phyloP scores from a whole-genome alignment of 805 yeast species.

The Yarrowia sp. region DNA sequence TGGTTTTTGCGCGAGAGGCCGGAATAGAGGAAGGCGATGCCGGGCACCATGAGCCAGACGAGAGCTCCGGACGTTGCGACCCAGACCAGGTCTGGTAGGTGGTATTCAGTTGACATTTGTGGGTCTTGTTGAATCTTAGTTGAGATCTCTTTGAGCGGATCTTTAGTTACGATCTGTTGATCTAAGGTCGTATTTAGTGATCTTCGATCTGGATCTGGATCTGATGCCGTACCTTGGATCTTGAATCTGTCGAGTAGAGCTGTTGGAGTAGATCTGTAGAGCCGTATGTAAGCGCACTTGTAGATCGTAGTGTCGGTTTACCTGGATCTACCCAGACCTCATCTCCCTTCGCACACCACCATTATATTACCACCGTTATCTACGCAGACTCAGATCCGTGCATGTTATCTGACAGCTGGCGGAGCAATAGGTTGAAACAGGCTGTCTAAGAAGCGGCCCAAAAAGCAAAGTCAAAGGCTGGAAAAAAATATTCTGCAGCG shows the following conservation, averaged over 20 bases:
- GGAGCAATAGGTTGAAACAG: background rate
- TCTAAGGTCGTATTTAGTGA: too few relatives aligned
- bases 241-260: too few relatives aligned
- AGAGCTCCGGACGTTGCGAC: constrained; percentile 42
- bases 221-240: too few relatives aligned
- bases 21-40: constrained; percentile 87
- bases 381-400: background rate
- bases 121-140: too few relatives aligned
- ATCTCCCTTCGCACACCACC: too few relatives aligned
- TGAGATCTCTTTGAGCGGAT: too few relatives aligned
- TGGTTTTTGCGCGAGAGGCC: constrained; percentile 96
- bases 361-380: background rate
- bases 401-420: constrained; percentile 19
- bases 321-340: too few relatives aligned
- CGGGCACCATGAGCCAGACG: constrained; percentile 81
- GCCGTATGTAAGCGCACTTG: too few relatives aligned
- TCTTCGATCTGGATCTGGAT: too few relatives aligned
- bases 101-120: background rate
- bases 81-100: background rate
- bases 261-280: background rate
- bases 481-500: background rate
- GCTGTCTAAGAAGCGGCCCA: background rate
- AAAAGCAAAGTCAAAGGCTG: background rate
- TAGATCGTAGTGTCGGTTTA: too few relatives aligned
- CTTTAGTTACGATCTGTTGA: too few relatives aligned